Evolutionary conservation across 177 flowering plant genomes (phyloP), one percentile per base, ranked within the genome.

Genomic region (Telopea speciosissima): DNA sequence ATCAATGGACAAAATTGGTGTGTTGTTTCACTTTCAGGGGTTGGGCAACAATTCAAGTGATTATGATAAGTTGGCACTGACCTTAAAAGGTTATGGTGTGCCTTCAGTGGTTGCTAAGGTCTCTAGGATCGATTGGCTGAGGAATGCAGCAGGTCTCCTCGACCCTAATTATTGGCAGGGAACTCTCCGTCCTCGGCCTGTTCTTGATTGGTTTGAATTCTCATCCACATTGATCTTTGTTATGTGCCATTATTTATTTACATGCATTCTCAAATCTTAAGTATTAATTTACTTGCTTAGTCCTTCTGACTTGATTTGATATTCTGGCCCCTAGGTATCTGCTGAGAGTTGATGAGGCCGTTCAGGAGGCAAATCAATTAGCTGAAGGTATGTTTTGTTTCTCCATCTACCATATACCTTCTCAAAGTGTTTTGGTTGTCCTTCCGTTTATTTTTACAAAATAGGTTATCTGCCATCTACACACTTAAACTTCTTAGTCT

Each of bases 161-260:
- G 97, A 93, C 67, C 81, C 90, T 26, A 86, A 88, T 76, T 93
- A 93, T 77, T 93, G 98, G 97, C 77, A 83, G 23, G 97, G 97
- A 73, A 89, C 90, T 33, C 97, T 93, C 63, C 81, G 78, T 21
- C 98, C 98, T 78, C 87, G 98, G 17, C 97, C 98, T 26, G 97
- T 93, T 71, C 97, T 93, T 49, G 93, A 93, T 71, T 91, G 97
- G 96, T 89, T 78, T 23, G 14, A 49, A 1, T 49, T 16, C 19
- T 12, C 14, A 12, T 49, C 54, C 19, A 5, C 54, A 49, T 49
- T 49, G 17, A 49, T 60, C 9, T 25, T 0, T 25, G 19, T 36
- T 25, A 1, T 12, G 22, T 33, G 16, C 24, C 17, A n/a, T 22
- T 36, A 24, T n/a, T 19, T 56, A 8, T 4, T n/a, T 36, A 36